Evolutionary conservation across 2,329 filamentous ascomycete genomes (phyloP), one percentile per base, ranked within the genome.

Genomic region (Coniochaeta hoffmannii): DNA sequence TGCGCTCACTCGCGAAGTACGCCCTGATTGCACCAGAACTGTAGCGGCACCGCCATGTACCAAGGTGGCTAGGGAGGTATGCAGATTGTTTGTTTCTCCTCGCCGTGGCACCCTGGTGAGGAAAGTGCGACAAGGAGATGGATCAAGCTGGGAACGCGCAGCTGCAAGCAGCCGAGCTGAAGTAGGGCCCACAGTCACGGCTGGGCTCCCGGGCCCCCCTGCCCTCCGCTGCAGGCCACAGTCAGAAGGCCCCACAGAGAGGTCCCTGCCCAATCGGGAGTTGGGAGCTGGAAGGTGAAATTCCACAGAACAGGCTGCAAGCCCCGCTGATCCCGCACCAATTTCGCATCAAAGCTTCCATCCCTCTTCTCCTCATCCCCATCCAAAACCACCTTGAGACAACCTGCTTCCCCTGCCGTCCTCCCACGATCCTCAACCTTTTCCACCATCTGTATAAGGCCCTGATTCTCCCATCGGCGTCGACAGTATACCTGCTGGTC

Each of bases 341-440:
- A 15, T 31, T 34, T 34, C 46, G 46, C 30, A 30, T 50, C 46
- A 50, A 50, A 50, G 46, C 46, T 50, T 34, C 46, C 38, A 24
- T 24, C 46, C 38, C 5, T 24, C 46, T 50, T 50, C 46, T 34
- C 49, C 28, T 51, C 49, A 32, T 51, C n/a, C 14, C 49, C 44
- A 50, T 28, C 44, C 49, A 51, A 51, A 46, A 46, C 41, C 41
- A 28, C 49, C 28, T 51, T 51, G 49, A 51, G 28, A 51, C 49
- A 51, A 17, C 30, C 46, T 11, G 30, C 15, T 31, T 32, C 30
- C 26, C 26, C 26, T 31, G 31, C 46, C 46, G 46, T 55, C 22
- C 34, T 28, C 17, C 41, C 50, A 35, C 15, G 52, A 15, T 22
- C 53, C 31, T 55, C 54, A 53, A 53, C 55, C 56, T 44, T 31